These are phyloP conservation scores for Pseudogymnoascus sp. DNA, from an alignment of 2,329 filamentous ascomycete genomes.

Conservation along the genomic window DNA sequence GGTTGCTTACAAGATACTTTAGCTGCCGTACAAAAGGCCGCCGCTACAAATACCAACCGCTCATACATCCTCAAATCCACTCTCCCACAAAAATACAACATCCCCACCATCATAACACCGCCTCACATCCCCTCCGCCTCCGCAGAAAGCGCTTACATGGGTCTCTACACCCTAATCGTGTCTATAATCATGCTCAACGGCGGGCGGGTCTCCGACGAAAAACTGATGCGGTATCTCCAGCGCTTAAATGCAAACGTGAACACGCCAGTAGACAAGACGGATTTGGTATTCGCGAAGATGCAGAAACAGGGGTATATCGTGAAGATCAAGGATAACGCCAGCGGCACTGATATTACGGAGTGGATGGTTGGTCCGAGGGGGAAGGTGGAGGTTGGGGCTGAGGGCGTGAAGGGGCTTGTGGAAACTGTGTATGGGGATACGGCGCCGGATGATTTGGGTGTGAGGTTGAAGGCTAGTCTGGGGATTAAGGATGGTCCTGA, in stretches of 20 bases:
- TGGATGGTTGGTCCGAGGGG: conserved; percentile 81
- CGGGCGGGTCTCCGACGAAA: conserved; percentile 66
- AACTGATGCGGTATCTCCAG: conserved; percentile 65
- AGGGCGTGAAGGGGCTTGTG: conserved; percentile 64
- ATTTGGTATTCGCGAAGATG: conserved; percentile 65
- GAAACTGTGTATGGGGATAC: conserved; percentile 47
- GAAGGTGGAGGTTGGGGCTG: conserved; percentile 73
- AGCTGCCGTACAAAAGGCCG: conserved; percentile 31
- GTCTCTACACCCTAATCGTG: conserved; percentile 71
- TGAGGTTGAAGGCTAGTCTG: conserved; percentile 52
- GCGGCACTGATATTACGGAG: conserved; percentile 67
- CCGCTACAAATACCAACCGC: conserved; percentile 46
- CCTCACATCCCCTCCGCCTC: conserved; percentile 55
- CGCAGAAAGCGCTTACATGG: conserved; percentile 71
- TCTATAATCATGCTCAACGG: conserved; percentile 66
- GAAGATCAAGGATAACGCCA: conserved; percentile 59
- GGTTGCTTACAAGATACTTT: conserved; percentile 4
- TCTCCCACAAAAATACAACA: conserved; percentile 59
- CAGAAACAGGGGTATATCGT: conserved; percentile 77
- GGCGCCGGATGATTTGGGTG: conserved; percentile 45
- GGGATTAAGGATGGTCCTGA: conserved; percentile 35
- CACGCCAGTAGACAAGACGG: conserved; percentile 65
- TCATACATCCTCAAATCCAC: conserved; percentile 70
- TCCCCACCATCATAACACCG: conserved; percentile 58
- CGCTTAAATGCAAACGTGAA: conserved; percentile 68